phyloP scores from a whole-genome alignment of 2,329 filamentous ascomycete genomes.

The Aspergillus pseudoglaucus region DNA sequence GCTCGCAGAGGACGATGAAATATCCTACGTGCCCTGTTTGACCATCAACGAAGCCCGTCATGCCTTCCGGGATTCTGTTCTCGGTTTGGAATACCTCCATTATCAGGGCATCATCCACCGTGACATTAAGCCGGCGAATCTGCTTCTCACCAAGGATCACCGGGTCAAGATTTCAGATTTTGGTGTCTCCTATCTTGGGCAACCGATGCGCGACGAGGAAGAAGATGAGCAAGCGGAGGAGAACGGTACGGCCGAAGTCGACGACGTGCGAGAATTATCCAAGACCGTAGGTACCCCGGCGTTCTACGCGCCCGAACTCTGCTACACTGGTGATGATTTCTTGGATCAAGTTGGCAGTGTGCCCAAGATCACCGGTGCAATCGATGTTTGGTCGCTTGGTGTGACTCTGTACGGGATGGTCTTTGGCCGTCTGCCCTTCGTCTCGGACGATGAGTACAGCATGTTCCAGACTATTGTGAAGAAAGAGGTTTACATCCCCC shows the following conservation, averaged over 20 bases:
- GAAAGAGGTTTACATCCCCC: conserved; percentile 84
- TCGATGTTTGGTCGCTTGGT: conserved; percentile 95
- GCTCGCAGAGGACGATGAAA: conserved; percentile 63
- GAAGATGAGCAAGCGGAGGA: conserved; percentile 65
- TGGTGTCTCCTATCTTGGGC: conserved; percentile 93
- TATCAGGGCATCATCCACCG: conserved; percentile 79
- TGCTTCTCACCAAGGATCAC: conserved; percentile 77
- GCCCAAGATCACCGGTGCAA: conserved; percentile 80
- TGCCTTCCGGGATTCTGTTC: conserved; percentile 84
- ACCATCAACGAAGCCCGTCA: conserved; percentile 75
- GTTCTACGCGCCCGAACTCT: conserved; percentile 95
- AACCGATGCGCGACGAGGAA: conserved; percentile 76
- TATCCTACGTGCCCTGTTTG: conserved; percentile 88
- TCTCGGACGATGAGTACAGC: conserved; percentile 83
- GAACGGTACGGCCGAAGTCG: conserved; percentile 77
- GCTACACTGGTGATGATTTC: conserved; percentile 70
- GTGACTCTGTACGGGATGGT: conserved; percentile 95
- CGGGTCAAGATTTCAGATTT: conserved; percentile 98
- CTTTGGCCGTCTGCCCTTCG: conserved; percentile 86
- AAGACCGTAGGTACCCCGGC: conserved; percentile 97
- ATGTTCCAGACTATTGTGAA: conserved; percentile 90
- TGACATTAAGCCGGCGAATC: conserved; percentile 83
- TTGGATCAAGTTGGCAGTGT: conserved; percentile 46
- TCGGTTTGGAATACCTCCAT: conserved; percentile 89
- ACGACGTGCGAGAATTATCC: conserved; percentile 91